A percentile compares a stretch with the other conserved stretches of the same genome.
Evolutionary conservation across 2,329 filamentous ascomycete genomes (phyloP).

Genomic region (Metarhizium album): DNA sequence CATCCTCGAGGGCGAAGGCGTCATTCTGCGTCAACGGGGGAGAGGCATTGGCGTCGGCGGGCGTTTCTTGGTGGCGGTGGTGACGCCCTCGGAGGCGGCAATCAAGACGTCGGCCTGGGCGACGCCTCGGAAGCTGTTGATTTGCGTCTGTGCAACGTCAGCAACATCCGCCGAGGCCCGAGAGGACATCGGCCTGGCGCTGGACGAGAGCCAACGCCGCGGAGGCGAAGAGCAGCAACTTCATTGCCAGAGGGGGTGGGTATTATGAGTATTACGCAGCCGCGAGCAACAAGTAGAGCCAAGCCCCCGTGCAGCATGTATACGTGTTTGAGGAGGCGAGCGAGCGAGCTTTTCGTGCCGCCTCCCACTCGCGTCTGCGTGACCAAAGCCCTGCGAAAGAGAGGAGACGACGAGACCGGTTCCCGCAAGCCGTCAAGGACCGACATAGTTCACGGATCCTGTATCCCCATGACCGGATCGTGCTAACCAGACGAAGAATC

Average conservation of each 20-base stretch:
- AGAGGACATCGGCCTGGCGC: neutral
- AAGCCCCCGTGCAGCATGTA: no score
- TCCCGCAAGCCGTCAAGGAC: no score
- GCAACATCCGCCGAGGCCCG: neutral
- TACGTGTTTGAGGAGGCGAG: no score
- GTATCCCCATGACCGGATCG: no score
- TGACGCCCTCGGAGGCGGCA: neutral
- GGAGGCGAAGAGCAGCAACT: slow-evolving; percentile 7
- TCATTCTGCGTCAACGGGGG: neutral
- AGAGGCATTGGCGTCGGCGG: neutral
- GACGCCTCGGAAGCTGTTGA: neutral
- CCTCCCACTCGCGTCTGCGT: no score
- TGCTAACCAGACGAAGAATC: no score
- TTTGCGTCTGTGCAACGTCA: neutral
- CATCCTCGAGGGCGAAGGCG: neutral
- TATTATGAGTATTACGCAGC: no score
- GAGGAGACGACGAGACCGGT: no score
- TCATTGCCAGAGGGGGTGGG: neutral
- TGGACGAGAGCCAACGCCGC: slow-evolving; percentile 2
- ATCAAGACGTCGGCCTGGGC: slow-evolving; percentile 1
- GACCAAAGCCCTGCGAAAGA: no score
- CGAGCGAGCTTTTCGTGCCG: no score
- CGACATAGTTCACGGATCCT: no score
- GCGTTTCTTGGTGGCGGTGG: slow-evolving; percentile 1
- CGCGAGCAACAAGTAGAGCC: no score